Evolutionary conservation across 352 stramenopile genomes (phyloP).

Genomic region (Pythium volutum): DNA sequence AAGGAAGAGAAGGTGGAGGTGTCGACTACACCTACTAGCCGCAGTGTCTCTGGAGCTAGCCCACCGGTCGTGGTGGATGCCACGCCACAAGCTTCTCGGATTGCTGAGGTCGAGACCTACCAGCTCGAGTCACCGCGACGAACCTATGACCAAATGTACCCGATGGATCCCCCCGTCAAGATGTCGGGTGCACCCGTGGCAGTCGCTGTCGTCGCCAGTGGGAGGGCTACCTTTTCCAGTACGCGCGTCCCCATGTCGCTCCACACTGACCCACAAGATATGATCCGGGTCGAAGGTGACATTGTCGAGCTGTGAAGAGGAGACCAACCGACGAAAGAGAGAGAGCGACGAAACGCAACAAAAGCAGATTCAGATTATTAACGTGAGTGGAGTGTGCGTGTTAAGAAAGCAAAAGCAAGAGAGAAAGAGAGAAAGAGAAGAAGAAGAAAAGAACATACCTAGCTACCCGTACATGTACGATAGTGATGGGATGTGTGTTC

Average conservation of each 20-base stretch:
- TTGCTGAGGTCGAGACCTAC: conserved; percentile 14
- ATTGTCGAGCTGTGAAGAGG: conserved; percentile 29
- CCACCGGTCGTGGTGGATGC: neutral
- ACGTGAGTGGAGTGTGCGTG: conserved; percentile 2
- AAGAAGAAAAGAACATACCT: neutral
- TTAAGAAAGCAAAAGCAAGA: neutral
- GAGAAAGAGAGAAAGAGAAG: neutral
- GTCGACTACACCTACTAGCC: neutral
- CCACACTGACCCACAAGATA: conserved; percentile 24
- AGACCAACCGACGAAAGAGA: neutral
- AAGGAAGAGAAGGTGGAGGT: conserved; percentile 7
- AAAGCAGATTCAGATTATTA: conserved; percentile 14
- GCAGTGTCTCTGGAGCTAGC: neutral
- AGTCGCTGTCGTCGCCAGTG: conserved; percentile 4
- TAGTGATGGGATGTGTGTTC: neutral
- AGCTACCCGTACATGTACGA: neutral
- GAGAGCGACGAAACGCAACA: neutral
- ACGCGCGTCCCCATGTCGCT: conserved; percentile 7
- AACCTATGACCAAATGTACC: conserved; percentile 10
- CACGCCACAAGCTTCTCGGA: neutral
- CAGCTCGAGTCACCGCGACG: conserved; percentile 7
- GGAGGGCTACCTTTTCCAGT: neutral
- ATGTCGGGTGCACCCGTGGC: neutral
- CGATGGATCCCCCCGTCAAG: conserved; percentile 13
- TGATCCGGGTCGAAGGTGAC: conserved; percentile 32